Conservation (phyloP, 1,284 basidiomycete species). For the Sphaerobolus stellatus region DNA sequence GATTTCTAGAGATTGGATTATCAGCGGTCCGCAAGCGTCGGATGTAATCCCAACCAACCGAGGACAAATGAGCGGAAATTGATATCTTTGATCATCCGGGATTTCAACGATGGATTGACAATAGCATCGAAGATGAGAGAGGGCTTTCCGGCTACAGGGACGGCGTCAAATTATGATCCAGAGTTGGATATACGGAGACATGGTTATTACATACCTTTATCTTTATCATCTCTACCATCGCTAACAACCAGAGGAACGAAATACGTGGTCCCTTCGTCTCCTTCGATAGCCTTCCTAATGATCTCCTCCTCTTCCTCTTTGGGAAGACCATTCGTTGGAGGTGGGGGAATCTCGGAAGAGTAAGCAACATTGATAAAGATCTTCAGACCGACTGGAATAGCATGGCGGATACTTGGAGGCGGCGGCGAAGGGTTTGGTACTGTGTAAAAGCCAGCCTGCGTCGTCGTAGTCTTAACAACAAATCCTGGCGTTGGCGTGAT, state of each 20-base stretch:
- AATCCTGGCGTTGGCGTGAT: constrained; percentile 59
- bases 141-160: constrained; percentile 56
- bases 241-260: constrained; percentile 73
- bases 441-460: constrained; percentile 40
- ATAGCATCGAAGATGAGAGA: constrained; percentile 71
- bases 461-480: constrained; percentile 54
- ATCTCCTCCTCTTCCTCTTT: constrained; percentile 48
- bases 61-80: constrained; percentile 68
- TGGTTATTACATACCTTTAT: constrained; percentile 56
- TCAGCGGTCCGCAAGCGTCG: not conserved
- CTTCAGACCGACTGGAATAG: constrained; percentile 52
- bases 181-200: constrained; percentile 12
- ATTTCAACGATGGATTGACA: constrained; percentile 57
- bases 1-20: not conserved
- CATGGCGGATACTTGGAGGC: constrained; percentile 18
- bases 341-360: constrained; percentile 63
- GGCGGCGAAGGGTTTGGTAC: constrained; percentile 10
- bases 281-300: constrained; percentile 55
- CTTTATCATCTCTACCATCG: constrained; percentile 55
- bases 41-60: constrained; percentile 40
- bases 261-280: constrained; percentile 43
- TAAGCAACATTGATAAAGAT: constrained; percentile 73
- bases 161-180: not conserved
- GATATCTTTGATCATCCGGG: constrained; percentile 54
- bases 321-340: constrained; percentile 36